phyloP scores from a whole-genome alignment of 148 eudicot genomes.

The Dianthus caryophyllus region DNA sequence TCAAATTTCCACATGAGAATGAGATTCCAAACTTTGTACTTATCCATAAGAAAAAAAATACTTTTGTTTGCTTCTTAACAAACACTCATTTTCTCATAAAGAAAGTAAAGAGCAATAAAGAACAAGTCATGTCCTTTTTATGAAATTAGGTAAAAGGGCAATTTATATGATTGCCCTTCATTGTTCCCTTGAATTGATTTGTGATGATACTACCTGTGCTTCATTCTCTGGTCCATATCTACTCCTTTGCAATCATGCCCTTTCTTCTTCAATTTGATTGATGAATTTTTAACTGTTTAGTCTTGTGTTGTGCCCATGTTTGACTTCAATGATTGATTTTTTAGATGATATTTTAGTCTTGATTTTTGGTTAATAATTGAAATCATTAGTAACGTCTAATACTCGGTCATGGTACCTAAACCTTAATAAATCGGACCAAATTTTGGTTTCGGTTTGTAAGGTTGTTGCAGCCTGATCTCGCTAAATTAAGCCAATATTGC shows the following conservation, averaged over 20 bases:
- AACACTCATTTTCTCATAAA: slow-evolving; percentile 1
- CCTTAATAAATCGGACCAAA: no score
- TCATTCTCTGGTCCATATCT: slow-evolving; percentile 27
- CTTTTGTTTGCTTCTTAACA: slow-evolving; percentile 10
- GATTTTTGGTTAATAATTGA: slow-evolving; percentile 13
- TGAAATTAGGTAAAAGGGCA: background rate
- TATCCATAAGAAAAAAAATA: background rate
- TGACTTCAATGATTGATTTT: no score
- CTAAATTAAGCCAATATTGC: no score
- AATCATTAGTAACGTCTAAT: no score
- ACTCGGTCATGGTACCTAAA: no score
- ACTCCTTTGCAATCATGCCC: slow-evolving; percentile 23
- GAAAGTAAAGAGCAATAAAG: slow-evolving; percentile 3
- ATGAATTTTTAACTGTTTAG: slow-evolving; percentile 9
- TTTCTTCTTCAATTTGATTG: background rate
- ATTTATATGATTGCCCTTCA: background rate
- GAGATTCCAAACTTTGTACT: background rate
- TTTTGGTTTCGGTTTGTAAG: no score
- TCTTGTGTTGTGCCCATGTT: background rate
- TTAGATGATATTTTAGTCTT: slow-evolving; percentile 9
- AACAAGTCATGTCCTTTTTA: background rate
- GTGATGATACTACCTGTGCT: slow-evolving; percentile 17
- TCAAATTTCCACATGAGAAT: background rate
- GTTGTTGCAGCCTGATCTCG: no score
- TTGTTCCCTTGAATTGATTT: slow-evolving; percentile 3